phyloP scores from a whole-genome alignment of 2,329 filamentous ascomycete genomes.

The Erysiphe pulchra region DNA sequence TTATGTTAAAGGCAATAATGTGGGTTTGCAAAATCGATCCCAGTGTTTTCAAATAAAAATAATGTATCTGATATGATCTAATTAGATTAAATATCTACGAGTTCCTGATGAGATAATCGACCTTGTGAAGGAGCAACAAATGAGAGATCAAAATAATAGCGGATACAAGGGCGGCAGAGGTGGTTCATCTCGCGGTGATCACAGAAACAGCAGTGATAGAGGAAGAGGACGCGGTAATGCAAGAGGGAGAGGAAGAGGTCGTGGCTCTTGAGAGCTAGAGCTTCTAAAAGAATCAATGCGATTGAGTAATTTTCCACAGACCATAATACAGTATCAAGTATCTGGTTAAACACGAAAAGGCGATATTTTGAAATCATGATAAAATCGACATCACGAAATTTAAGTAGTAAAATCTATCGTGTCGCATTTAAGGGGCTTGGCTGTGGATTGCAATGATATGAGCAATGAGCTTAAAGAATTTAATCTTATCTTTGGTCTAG shows the following conservation, averaged over 20 bases:
- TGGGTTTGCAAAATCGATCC: constrained; percentile 16
- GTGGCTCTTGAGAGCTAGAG: constrained; percentile 4
- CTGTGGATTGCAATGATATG: too few species aligned
- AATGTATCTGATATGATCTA: constrained; percentile 2
- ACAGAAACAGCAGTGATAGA: constrained; percentile 23
- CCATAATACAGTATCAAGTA: too few species aligned
- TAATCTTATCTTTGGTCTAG: too few species aligned
- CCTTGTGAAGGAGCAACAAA: constrained; percentile 68
- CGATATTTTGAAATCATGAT: too few species aligned
- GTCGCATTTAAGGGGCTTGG: too few species aligned
- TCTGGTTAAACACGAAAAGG: too few species aligned
- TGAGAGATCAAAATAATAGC: constrained; percentile 7
- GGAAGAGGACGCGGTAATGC: constrained; percentile 13
- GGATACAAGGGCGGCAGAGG: constrained; percentile 39
- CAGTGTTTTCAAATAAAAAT: too few species aligned
- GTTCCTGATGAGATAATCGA: constrained; percentile 96
- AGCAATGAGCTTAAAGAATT: too few species aligned
- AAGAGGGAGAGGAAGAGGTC: constrained; percentile 9
- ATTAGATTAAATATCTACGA: constrained; percentile 79
- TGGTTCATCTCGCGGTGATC: constrained; percentile 28
- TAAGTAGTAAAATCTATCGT: too few species aligned
- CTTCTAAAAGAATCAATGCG: too few species aligned
- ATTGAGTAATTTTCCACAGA: too few species aligned
- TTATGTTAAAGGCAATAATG: constrained; percentile 94
- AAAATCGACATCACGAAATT: too few species aligned